Conservation (phyloP, 345 rosid genomes). For the Aquilaria malaccensis region DNA sequence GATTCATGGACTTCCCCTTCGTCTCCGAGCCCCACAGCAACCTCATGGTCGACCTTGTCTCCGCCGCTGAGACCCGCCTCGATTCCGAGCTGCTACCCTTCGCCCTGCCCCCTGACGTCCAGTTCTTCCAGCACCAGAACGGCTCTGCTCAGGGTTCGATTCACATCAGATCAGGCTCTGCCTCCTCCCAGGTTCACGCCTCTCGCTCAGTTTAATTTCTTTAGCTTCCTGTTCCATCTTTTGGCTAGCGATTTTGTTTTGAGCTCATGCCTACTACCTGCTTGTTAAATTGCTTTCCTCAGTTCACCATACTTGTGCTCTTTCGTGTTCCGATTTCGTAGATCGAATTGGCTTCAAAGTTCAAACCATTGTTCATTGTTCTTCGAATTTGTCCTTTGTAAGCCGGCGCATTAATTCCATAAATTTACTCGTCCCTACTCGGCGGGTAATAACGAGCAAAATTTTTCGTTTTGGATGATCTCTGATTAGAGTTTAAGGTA, state of each 20-base stretch:
- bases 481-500: not conserved
- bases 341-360: no score
- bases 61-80: constrained; percentile 59
- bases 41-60: constrained; percentile 58
- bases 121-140: constrained; percentile 39
- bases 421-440: no score
- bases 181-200: constrained; percentile 41
- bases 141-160: constrained; percentile 60
- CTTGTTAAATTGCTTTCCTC: no score
- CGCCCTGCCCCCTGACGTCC: constrained; percentile 54
- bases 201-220: not conserved
- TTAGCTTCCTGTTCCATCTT: not conserved
- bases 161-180: constrained; percentile 48
- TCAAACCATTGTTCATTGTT: no score
- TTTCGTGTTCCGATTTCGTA: no score
- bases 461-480: not conserved
- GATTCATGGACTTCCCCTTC: constrained; percentile 59
- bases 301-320: no score
- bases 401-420: no score
- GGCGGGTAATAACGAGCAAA: no score
- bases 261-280: not conserved
- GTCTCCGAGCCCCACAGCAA: constrained; percentile 41
- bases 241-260: not conserved
- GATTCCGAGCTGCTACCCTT: constrained; percentile 50
- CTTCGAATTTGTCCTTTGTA: no score